Evolutionary conservation across 345 rosid species (phyloP), one percentile per base, ranked within the genome.

Genomic region (Hypericum perforatum): DNA sequence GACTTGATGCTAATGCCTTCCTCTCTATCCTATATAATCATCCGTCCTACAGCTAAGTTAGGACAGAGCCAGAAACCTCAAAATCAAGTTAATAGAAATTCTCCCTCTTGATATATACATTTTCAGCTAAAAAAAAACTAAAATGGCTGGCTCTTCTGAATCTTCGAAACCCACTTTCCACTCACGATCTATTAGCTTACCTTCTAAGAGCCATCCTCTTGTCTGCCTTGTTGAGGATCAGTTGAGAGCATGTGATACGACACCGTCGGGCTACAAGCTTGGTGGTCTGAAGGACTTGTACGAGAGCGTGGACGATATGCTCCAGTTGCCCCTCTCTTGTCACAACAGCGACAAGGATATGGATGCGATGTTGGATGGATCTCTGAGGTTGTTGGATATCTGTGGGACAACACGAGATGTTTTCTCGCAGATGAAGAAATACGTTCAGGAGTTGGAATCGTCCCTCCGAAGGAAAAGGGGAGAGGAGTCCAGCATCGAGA

Each of bases 291-390:
- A 52, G 41, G 65, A 52, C 7, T 50, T 75, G 72, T 72, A 70
- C 42, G 70, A 61, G 41, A 47, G 58, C 15, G 59, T 71, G 5
- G 70, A 71, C 11, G 69, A 55, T 14, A 55, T 68, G 48, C 68
- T 73, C 60, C 70, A 63, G 45, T 59, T 60, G 36, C 42, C 64
- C 2, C 63, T 49, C 38, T 53, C 70, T 10, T 39, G 58, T 11
- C 6, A 46, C 7, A 14, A 45, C 43, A 14, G 10, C 15, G 9
- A 11, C 7, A 32, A 56, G 14, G 44, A 41, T 16, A 40, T 69
- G 0, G 75, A 78, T 48, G 61, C 68, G 42, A 54, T 71, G 51
- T 59, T 74, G 16, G 70, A 74, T 12, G 81, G 81, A 15, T 74
- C 73, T 39, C 64, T 79, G 1, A 65, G 53, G 57, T 10, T 67